A percentile compares a stretch with the other conserved stretches of the same genome.
These are phyloP conservation scores for Fusarium humuli DNA, from an alignment of 2,329 filamentous ascomycete genomes.

Conservation along the genomic window DNA sequence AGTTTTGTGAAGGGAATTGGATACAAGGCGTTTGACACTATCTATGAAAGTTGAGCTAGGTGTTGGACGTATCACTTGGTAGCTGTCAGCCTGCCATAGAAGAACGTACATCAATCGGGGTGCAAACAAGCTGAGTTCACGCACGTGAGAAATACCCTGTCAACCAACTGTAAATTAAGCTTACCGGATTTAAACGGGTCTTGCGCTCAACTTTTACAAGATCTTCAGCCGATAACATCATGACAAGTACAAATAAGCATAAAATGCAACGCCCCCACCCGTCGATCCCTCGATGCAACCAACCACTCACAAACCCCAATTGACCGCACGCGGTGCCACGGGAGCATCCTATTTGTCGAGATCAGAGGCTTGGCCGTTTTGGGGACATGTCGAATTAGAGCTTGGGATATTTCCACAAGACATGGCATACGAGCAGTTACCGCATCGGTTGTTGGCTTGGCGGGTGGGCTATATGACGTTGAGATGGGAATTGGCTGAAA, in stretches of 20 bases:
- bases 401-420: too few relatives aligned
- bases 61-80: rapidly evolving
- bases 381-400: rapidly evolving
- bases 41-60: neutral
- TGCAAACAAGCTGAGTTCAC: too few relatives aligned
- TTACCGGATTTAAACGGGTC: neutral
- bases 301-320: neutral
- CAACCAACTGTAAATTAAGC: neutral
- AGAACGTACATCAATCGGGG: neutral
- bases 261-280: neutral
- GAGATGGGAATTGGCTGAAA: neutral
- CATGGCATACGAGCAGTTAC: neutral
- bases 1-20: slow-evolving; percentile 58
- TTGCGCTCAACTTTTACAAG: neutral
- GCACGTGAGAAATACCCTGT: neutral
- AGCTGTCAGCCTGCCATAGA: too few relatives aligned
- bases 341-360: neutral
- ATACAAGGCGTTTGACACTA: slow-evolving; percentile 46
- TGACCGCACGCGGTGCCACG: neutral
- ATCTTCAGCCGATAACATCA: neutral
- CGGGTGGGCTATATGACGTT: neutral
- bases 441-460: neutral
- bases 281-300: neutral
- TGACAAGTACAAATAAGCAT: neutral
- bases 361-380: neutral